Evolutionary conservation across 23 red algal species (phyloP), one percentile per base, ranked within the genome.

Genomic region (Gracilaria caudata): DNA sequence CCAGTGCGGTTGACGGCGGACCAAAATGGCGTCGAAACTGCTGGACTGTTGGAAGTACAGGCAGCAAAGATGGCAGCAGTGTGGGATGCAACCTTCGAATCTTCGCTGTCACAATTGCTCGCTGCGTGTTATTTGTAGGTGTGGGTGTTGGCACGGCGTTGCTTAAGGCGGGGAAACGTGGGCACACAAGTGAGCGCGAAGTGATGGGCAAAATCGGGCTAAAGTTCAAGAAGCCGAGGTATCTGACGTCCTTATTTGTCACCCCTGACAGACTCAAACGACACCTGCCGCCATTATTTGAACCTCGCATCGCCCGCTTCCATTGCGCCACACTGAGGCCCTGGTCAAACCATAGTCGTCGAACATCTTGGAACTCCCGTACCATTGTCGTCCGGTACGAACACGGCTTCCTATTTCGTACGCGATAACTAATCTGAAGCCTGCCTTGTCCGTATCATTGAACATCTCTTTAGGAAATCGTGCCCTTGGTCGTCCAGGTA

Each of bases 291-390:
- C 41, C 41, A 45, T 4, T 10, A 45, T 10, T 45, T 45, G 41
- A 45, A 45, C 4, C 41, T 7, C 4, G 41, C 41, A 45, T 7
- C 41, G 4, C 6, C 41, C 6, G 41, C 10, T 45, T 45, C 41
- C 32, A 43, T 57, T 78, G 6, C 51, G 36, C 56, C 40, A 73
- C 7, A 56, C 24, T 61, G 68, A 64, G 0, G 46, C 53, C 73
- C 83, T 35, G 20, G 47, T 73, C 63, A 87, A 34, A 6, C 83
- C 83, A 41, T 87, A 70, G 25, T 57, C 32, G 37, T 56, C 47
- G 78, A 87, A 87, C 83, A 87, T 87, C 23, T 87, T 87, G 43
- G 25, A 37, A 40, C 37, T 29, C 38, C 83, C 83, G 51, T 54
- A 87, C 83, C 83, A 87, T 21, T 87, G 34, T 47, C 37, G 29